Evolutionary conservation across 148 eudicot species (phyloP).

Genomic region (Chenopodium formosanum): DNA sequence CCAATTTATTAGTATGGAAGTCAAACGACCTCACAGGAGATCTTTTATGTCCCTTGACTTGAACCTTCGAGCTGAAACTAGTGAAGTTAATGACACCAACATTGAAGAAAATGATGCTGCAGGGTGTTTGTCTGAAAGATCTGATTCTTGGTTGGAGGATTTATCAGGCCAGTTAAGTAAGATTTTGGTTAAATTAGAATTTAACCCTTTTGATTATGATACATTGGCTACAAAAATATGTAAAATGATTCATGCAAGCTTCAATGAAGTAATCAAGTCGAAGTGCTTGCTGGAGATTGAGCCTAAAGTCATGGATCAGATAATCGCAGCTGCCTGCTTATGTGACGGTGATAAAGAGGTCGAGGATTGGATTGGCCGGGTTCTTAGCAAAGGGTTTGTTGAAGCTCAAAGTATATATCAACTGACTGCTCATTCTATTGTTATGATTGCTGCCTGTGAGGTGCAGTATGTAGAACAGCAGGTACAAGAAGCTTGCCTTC

Average conservation of each 20-base stretch:
- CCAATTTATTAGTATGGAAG: background rate
- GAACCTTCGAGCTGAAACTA: slow-evolving; percentile 64
- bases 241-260: slow-evolving; percentile 35
- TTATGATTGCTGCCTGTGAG: slow-evolving; percentile 21
- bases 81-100: slow-evolving; percentile 32
- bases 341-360: slow-evolving; percentile 31
- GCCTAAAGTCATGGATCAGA: slow-evolving; percentile 52
- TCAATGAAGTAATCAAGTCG: slow-evolving; percentile 33
- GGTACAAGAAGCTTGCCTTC: slow-evolving; percentile 27
- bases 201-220: slow-evolving; percentile 63
- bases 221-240: slow-evolving; percentile 42
- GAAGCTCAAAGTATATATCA: slow-evolving; percentile 53
- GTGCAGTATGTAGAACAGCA: slow-evolving; percentile 23
- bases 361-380: slow-evolving; percentile 58
- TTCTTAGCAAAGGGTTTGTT: slow-evolving; percentile 51
- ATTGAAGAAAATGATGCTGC: slow-evolving; percentile 4
- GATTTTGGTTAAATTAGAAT: slow-evolving; percentile 35
- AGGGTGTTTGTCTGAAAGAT: slow-evolving; percentile 22
- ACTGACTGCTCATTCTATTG: slow-evolving; percentile 26
- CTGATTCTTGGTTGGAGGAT: slow-evolving; percentile 54
- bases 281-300: slow-evolving; percentile 56
- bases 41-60: slow-evolving; percentile 49
- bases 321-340: slow-evolving; percentile 55
- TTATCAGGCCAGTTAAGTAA: slow-evolving; percentile 39
- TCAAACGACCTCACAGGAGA: slow-evolving; percentile 44